These are phyloP conservation scores for Phytophthora aleatoria DNA, from an alignment of 352 stramenopile genomes.

Conservation along the genomic window DNA sequence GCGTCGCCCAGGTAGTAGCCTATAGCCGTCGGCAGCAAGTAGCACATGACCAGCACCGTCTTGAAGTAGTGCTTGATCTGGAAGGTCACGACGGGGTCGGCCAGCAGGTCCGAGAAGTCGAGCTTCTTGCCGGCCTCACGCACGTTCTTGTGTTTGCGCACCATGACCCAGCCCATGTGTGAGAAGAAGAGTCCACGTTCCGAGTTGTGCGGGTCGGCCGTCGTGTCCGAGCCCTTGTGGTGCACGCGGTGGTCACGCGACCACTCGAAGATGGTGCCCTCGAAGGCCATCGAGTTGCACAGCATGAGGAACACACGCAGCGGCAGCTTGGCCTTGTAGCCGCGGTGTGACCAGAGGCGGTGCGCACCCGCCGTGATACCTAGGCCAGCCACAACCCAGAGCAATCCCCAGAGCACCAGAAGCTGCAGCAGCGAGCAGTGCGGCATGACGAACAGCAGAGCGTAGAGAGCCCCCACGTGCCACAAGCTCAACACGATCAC, in stretches of 20 bases:
- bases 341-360: slow-evolving; percentile 96
- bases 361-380: slow-evolving; percentile 98
- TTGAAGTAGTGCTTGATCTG: slow-evolving; percentile 95
- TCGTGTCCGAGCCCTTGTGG: slow-evolving; percentile 98
- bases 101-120: slow-evolving; percentile 95
- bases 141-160: slow-evolving; percentile 96
- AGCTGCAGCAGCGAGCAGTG: slow-evolving; percentile 49
- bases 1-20: slow-evolving; percentile 91
- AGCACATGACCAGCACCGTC: slow-evolving; percentile 96
- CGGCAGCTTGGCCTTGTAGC: slow-evolving; percentile 93
- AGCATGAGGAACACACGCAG: slow-evolving; percentile 97
- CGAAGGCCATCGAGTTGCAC: slow-evolving; percentile 96
- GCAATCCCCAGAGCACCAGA: slow-evolving; percentile 59
- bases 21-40: slow-evolving; percentile 93
- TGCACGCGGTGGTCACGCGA: slow-evolving; percentile 98
- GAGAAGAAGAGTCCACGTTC: slow-evolving; percentile 98
- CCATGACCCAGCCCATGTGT: slow-evolving; percentile 99
- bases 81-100: slow-evolving; percentile 95
- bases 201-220: slow-evolving; percentile 95
- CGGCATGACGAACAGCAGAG: slow-evolving; percentile 67
- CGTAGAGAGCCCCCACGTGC: slow-evolving; percentile 81
- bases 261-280: slow-evolving; percentile 99
- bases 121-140: slow-evolving; percentile 89
- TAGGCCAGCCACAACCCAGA: slow-evolving; percentile 88
- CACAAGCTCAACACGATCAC: slow-evolving; percentile 64